These are phyloP conservation scores for Pythium utonaiense DNA, from an alignment of 352 stramenopile species.

Conservation along the genomic window DNA sequence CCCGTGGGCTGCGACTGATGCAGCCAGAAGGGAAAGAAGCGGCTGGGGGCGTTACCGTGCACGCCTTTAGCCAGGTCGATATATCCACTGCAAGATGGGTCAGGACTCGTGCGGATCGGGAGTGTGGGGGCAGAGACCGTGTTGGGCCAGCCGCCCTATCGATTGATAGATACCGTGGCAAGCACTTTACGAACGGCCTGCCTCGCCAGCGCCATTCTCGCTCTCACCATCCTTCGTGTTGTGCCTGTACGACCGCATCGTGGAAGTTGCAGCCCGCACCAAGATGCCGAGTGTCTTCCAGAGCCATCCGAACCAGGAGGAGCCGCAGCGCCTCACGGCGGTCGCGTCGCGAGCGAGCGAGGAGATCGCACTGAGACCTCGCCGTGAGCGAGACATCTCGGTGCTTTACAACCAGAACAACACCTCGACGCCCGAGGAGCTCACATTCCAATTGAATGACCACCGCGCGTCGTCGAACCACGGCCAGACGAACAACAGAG, in stretches of 20 bases:
- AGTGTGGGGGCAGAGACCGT: not conserved
- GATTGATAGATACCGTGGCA: too few species aligned
- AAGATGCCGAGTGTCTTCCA: constrained; percentile 10
- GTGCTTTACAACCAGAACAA: constrained; percentile 3
- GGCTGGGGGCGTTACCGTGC: not conserved
- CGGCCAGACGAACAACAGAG: too few species aligned
- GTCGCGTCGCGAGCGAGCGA: constrained; percentile 11
- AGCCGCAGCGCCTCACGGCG: constrained; percentile 14
- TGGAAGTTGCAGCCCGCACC: not conserved
- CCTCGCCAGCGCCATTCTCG: not conserved
- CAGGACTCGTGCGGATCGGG: not conserved
- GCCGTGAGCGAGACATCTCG: constrained; percentile 1
- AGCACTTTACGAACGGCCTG: too few species aligned
- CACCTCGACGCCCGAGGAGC: not conserved
- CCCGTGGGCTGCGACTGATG: not conserved
- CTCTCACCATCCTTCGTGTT: not conserved
- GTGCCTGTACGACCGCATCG: not conserved
- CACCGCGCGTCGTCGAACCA: too few species aligned
- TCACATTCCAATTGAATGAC: constrained; percentile 11
- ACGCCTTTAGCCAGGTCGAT: not conserved
- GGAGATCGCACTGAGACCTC: constrained; percentile 6
- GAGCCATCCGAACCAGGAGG: constrained; percentile 16
- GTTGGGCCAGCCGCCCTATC: too few species aligned
- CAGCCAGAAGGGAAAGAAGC: not conserved
- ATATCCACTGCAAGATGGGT: not conserved